Evolutionary conservation across 352 stramenopile genomes (phyloP), one percentile per base, ranked within the genome.

Genomic region (Globisporangium cylindrosporum): DNA sequence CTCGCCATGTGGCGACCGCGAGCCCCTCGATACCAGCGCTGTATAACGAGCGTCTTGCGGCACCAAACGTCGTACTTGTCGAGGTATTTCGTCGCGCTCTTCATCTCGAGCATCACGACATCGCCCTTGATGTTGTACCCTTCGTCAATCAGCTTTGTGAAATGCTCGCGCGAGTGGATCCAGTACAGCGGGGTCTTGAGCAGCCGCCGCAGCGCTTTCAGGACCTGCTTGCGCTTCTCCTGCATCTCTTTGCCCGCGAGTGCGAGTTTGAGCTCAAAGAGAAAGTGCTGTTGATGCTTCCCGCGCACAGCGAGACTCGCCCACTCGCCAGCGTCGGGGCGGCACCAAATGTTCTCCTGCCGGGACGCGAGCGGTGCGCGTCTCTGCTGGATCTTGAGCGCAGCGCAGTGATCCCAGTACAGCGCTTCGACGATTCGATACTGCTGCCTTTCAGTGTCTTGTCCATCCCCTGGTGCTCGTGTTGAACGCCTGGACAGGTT

Each of bases 381-480:
- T 15, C 78, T 62, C 63, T 94, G 87, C 38, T 72, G 34, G 48
- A 93, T 91, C 15, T 78, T 76, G 0, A 94, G 54, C 1, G 87
- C 87, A 6, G 84, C 83, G 63, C 87, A 94, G 27, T 85, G 83
- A 62, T 94, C 87, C 87, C 87, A 94, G 58, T 94, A 94, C n/a
- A 94, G 63, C 7, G 87, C 78, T 62, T 91, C 73, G 3, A 94
- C 76, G 0, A 88, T 32, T 10, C 84, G 75, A 61, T 71, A 79
- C 46, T 72, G 27, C 8, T 24, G n/a, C 43, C 14, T 9, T 25
- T 22, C 41, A 10, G n/a, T 14, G 7, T 32, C 56, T 32, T 46
- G n/a, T 7, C 43, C 55, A n/a, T 62, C 53, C 6, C 24, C 51
- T 63, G 24, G 5, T 66, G 25, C 6, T 53, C 58, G 12, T 41